Base-by-base conservation (phyloP, 2,329 filamentous ascomycete species). In the Dryadomyces quercivorus region DNA sequence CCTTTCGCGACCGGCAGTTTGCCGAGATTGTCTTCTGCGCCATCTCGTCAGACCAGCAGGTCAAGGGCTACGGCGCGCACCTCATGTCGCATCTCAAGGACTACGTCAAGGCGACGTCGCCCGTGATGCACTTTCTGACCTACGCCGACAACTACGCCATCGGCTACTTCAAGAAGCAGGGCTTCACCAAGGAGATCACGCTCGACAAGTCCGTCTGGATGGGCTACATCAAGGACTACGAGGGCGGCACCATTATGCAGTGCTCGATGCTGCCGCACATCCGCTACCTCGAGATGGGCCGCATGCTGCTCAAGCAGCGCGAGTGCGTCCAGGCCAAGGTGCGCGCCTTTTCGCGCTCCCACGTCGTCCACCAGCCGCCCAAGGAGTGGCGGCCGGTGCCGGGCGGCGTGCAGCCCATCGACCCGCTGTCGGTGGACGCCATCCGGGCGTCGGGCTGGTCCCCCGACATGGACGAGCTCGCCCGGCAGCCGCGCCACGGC, bases 191-290 rank as follows among this genome's bases (percentile, higher is more conserved):
- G 67, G 92, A 98, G 63, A 97, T 98, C 59, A 95, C 91, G 0
- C 80, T 98, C 1, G 87, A 93, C 56, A 86, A 84, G 63, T 83
- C 85, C 2, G 84, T 89, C 3, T 98, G 93, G 93, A 97, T 97
- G 93, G 93, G 93, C 2, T 98, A 97, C 64, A 98, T 98, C 74
- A 98, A 98, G 67, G 93, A 98, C 67, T 98, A 98, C 68, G 93
- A 98, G 70, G 93, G 93, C 56, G 93, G 93, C 56, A 98, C 93
- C 0, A 95, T 98, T 58, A 98, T 98, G 93, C 93, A 98, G 72
- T 98, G 93, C 65, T 89, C 86, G 52, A 97, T 98, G 93, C 78
- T 98, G 20, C 92, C 92, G 8, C 87, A 86, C 59, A 89, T 97
- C 54, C 86, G 93, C 51, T 98, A 98, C 69, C 83, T 98, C 6